Percentiles rank a stretch among this genome's conserved stretches.
Evolutionary conservation across 129 eudicot species (phyloP).

Genomic region (Lactuca saligna): DNA sequence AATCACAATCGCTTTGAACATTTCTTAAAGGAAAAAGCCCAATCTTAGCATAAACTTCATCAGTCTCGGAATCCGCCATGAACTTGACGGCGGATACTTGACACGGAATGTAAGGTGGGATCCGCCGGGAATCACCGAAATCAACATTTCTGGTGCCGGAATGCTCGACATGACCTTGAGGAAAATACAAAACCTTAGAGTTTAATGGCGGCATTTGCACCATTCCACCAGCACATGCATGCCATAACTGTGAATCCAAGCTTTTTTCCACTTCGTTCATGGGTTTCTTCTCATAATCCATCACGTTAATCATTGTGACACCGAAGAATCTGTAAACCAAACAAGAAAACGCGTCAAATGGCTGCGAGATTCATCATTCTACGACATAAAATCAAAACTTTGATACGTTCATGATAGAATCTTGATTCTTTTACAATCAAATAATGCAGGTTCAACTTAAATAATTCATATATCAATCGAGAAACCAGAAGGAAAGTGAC

Average conservation of each 20-base stretch:
- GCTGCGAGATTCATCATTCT: background rate
- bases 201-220: conserved; percentile 74
- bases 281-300: conserved; percentile 50
- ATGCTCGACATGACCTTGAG: conserved; percentile 88
- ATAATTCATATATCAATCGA: too few relatives aligned
- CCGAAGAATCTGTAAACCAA: conserved; percentile 13
- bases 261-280: conserved; percentile 56
- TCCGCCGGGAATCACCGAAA: conserved; percentile 37
- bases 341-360: background rate
- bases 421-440: too few relatives aligned
- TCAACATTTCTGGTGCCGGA: conserved; percentile 40
- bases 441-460: too few relatives aligned
- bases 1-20: conserved; percentile 27
- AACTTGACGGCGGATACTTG: conserved; percentile 52
- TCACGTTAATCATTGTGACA: conserved; percentile 48
- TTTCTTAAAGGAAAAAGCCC: conserved; percentile 43
- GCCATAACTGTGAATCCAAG: conserved; percentile 89
- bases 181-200: conserved; percentile 72
- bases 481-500: background rate
- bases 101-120: conserved; percentile 55
- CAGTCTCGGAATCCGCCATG: conserved; percentile 64
- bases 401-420: background rate
- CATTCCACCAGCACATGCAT: conserved; percentile 94
- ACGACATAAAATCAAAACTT: background rate
- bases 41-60: conserved; percentile 77